Conservation (phyloP, 179 eudicot genomes). For the Beta macrorhiza region DNA sequence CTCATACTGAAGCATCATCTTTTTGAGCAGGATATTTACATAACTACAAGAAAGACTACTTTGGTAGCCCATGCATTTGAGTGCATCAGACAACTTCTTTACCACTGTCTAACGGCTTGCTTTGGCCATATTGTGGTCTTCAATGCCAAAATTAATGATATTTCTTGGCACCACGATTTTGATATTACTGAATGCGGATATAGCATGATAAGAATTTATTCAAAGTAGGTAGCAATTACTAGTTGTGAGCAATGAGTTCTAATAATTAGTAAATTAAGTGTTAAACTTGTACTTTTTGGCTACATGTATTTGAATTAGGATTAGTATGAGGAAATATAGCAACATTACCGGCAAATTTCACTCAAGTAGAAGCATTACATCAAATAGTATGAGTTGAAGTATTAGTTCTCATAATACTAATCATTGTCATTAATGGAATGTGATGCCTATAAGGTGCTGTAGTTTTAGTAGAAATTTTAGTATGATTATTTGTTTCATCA, state of each 20-base stretch:
- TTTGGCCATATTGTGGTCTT: constrained; percentile 2
- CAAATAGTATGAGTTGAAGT: neutral
- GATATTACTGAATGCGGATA: neutral
- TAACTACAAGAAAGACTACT: too few relatives aligned
- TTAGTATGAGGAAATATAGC: neutral
- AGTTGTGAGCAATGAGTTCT: neutral
- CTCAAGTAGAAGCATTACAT: neutral
- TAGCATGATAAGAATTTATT: neutral
- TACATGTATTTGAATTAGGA: too few relatives aligned
- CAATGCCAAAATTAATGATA: neutral
- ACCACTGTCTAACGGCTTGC: neutral
- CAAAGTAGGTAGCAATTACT: neutral
- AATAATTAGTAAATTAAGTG: neutral
- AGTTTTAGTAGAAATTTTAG: neutral
- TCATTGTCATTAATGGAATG: neutral
- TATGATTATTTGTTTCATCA: too few relatives aligned
- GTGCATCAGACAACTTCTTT: too few relatives aligned
- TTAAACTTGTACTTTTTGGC: neutral
- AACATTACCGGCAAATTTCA: neutral
- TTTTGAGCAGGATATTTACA: too few relatives aligned
- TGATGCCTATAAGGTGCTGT: neutral
- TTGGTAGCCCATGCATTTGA: too few relatives aligned
- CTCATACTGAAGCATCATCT: too few relatives aligned
- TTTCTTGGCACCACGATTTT: neutral
- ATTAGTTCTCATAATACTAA: neutral